A percentile compares a stretch with the other conserved stretches of the same genome.
These are phyloP conservation scores for Calophaca sinica DNA, from an alignment of 306 rosid genomes.

Conservation along the genomic window DNA sequence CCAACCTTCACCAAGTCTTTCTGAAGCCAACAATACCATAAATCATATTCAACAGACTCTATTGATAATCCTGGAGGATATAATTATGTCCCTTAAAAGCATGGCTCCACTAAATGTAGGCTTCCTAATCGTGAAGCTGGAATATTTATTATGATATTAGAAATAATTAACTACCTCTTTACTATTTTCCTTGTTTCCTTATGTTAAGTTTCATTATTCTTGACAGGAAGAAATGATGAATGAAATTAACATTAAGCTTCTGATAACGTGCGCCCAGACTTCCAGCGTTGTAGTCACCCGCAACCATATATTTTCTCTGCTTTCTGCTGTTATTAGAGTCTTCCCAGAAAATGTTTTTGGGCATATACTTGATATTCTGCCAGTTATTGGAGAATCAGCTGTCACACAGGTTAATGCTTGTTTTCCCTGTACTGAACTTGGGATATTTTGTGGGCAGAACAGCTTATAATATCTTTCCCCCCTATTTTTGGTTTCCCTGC, in stretches of 20 bases:
- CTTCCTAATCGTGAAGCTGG: constrained; percentile 23
- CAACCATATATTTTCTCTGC: constrained; percentile 76
- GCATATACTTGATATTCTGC: constrained; percentile 72
- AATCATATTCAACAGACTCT: constrained; percentile 77
- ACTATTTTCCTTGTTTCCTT: constrained; percentile 20
- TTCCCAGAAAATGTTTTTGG: constrained; percentile 67
- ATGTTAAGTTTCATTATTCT: background rate
- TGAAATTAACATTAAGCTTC: constrained; percentile 58
- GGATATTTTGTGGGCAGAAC: background rate
- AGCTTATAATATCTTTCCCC: background rate
- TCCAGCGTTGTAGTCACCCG: constrained; percentile 65
- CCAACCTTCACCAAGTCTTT: constrained; percentile 45
- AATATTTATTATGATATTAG: background rate
- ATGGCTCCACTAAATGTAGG: constrained; percentile 53
- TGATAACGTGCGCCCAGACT: constrained; percentile 72
- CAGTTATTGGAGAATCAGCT: constrained; percentile 75
- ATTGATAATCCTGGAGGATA: constrained; percentile 79
- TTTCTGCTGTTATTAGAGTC: constrained; percentile 67
- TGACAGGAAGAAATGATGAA: constrained; percentile 60
- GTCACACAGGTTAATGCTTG: constrained; percentile 72
- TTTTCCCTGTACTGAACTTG: constrained; percentile 23
- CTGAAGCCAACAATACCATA: constrained; percentile 46
- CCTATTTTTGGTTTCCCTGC: background rate
- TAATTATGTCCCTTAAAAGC: constrained; percentile 58
- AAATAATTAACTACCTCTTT: constrained; percentile 14